Percentiles rank a stretch among this genome's conserved stretches.
These are phyloP conservation scores for Phytophthora constricta DNA, from an alignment of 352 stramenopile species.

Conservation along the genomic window DNA sequence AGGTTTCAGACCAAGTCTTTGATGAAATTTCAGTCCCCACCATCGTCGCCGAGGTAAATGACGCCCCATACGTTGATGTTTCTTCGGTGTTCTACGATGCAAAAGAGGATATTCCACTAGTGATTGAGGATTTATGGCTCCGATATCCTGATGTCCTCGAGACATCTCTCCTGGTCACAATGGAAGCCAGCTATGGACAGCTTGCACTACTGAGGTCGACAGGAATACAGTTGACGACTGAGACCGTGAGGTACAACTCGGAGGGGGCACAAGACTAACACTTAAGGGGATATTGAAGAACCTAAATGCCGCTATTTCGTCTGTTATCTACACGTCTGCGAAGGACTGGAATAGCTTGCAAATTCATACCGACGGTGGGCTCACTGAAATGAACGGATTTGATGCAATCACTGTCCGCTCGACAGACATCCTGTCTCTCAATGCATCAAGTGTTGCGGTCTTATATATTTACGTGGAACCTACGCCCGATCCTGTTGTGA, in stretches of 20 bases:
- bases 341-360: conserved; percentile 75
- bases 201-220: conserved; percentile 40
- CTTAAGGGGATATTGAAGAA: conserved; percentile 46
- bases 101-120: conserved; percentile 58
- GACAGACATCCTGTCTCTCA: conserved; percentile 45
- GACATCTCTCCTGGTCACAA: conserved; percentile 32
- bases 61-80: conserved; percentile 63
- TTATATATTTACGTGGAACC: conserved; percentile 45
- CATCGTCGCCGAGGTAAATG: conserved; percentile 61
- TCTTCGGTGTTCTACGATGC: conserved; percentile 50
- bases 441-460: conserved; percentile 40
- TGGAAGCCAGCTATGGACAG: conserved; percentile 43
- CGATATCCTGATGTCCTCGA: conserved; percentile 52
- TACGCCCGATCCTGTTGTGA: conserved; percentile 38
- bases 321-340: conserved; percentile 61
- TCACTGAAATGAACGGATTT: conserved; percentile 42
- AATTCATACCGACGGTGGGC: conserved; percentile 16
- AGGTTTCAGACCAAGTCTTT: conserved; percentile 10
- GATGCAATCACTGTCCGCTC: conserved; percentile 54
- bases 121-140: conserved; percentile 52
- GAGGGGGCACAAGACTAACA: conserved; percentile 22
- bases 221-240: conserved; percentile 20
- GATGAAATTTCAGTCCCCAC: conserved; percentile 53
- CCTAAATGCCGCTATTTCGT: conserved; percentile 52
- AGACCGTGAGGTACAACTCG: conserved; percentile 5